These are phyloP conservation scores for Yamadazyma blattariae DNA, from an alignment of 1,139 yeast genomes.

Conservation along the genomic window DNA sequence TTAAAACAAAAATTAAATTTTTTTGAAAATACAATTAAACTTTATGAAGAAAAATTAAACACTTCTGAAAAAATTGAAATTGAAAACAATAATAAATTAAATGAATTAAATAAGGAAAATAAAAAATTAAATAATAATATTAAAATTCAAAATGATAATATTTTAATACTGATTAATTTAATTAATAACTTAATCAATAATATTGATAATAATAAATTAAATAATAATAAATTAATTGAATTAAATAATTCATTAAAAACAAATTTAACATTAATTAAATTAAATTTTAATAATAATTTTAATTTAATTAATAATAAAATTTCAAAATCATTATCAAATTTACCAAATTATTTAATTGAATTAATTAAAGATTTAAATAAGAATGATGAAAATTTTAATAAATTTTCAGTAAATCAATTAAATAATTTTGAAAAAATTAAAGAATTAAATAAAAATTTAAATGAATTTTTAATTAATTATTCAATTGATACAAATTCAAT, in stretches of 20 bases:
- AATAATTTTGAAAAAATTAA: slow-evolving; percentile 10
- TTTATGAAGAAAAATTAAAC: slow-evolving; percentile 7
- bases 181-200: not conserved
- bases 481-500: slow-evolving; percentile 10
- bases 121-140: not conserved
- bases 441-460: slow-evolving; percentile 14
- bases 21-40: slow-evolving; percentile 5
- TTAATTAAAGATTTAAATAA: slow-evolving; percentile 11
- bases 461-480: slow-evolving; percentile 15
- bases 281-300: slow-evolving; percentile 10
- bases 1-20: slow-evolving; percentile 10
- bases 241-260: slow-evolving; percentile 7
- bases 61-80: slow-evolving; percentile 6
- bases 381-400: slow-evolving; percentile 12
- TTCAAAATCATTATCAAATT: slow-evolving; percentile 8
- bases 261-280: slow-evolving; percentile 10
- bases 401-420: slow-evolving; percentile 10
- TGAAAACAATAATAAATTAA: slow-evolving; percentile 3
- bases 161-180: slow-evolving; percentile 4
- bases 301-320: slow-evolving; percentile 8
- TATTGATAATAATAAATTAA: slow-evolving; percentile 1
- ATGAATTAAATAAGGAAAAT: slow-evolving; percentile 1
- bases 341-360: slow-evolving; percentile 12
- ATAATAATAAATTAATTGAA: slow-evolving; percentile 1
- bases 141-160: slow-evolving; percentile 3